Evolutionary conservation across 2,329 filamentous ascomycete species (phyloP), one percentile per base, ranked within the genome.

Genomic region (Diaporthe aspalathi): DNA sequence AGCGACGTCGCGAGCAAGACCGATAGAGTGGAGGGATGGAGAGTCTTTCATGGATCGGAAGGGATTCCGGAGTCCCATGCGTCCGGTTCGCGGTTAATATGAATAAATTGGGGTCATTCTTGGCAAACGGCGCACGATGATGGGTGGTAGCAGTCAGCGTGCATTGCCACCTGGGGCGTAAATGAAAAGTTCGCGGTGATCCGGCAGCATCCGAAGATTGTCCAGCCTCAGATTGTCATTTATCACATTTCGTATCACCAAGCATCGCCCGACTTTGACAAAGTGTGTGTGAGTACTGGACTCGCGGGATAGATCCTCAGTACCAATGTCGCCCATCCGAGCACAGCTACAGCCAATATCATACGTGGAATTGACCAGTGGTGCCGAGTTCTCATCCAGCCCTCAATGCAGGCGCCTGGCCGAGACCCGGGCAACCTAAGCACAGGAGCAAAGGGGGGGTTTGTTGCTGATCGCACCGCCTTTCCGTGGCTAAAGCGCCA

Each of bases 201-300:
- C 60, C 60, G 60, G 60, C 60, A 65, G 60, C 60, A 65, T 65
- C 60, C 60, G 60, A 63, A 49, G 20, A 63, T 49, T 49, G 5
- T 49, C 60, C 43, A 63, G 60, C 60, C 60, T 27, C 60, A 63
- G 43, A 27, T 43, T 63, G 20, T 9, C 43, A 63, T 49, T 22
- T 11, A 35, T 49, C 27, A 49, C 2, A 49, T 63, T 22, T 49
- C 54, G 17, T n/a, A 57, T 57, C 60, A 63, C 20, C 24, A 35
- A 49, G 14, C 43, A 49, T 2, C 43, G 24, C 49, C 43, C 40
- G 40, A 63, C 57, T 14, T 63, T 43, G 43, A 35, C 47, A 22
- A 24, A 6, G 20, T 24, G 12, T 35, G 14, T 17, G 5, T 7
- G n/a, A 24, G 40, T 12, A 29, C 17, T 17, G n/a, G 27, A 16